These are phyloP conservation scores for Leccinellum albellum DNA, from an alignment of 768 basidiomycete genomes.

Conservation along the genomic window DNA sequence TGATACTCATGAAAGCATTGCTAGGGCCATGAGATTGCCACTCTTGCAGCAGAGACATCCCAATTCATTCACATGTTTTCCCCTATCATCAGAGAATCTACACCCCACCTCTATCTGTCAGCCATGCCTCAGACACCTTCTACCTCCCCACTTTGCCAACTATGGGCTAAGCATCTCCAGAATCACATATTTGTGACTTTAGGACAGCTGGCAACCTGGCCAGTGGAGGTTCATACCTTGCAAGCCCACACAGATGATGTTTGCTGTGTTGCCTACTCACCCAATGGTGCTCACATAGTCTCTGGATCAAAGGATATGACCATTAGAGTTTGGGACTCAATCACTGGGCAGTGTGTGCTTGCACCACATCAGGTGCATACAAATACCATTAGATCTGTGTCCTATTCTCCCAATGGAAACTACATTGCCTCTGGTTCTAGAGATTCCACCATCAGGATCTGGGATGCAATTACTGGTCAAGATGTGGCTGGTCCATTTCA, in stretches of 20 bases:
- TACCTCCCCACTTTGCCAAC: slow-evolving; percentile 21
- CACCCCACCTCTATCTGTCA: slow-evolving; percentile 39
- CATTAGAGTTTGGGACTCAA: slow-evolving; percentile 18
- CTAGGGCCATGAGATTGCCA: slow-evolving; percentile 11
- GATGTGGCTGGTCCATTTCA: slow-evolving; percentile 11
- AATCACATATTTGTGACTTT: slow-evolving; percentile 9
- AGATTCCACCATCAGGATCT: slow-evolving; percentile 15
- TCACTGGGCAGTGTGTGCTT: slow-evolving; percentile 12
- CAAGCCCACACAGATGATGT: slow-evolving; percentile 15
- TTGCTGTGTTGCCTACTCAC: slow-evolving; percentile 20
- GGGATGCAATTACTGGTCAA: slow-evolving; percentile 18
- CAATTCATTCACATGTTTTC: slow-evolving; percentile 32
- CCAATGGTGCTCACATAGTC: slow-evolving; percentile 21
- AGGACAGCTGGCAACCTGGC: slow-evolving; percentile 12
- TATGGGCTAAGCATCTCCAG: slow-evolving; percentile 20
- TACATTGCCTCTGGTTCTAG: slow-evolving; percentile 13
- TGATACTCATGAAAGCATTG: slow-evolving; percentile 1
- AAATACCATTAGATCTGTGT: neutral
- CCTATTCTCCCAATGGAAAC: slow-evolving; percentile 27
- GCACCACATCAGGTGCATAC: slow-evolving; percentile 3
- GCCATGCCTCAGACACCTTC: slow-evolving; percentile 34
- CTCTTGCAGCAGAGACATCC: slow-evolving; percentile 22
- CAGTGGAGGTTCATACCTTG: slow-evolving; percentile 14
- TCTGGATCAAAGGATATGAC: slow-evolving; percentile 23
- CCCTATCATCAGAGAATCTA: slow-evolving; percentile 26